Evolutionary conservation across 2,329 filamentous ascomycete genomes (phyloP), one percentile per base, ranked within the genome.

Genomic region (Aspergillus flavus): DNA sequence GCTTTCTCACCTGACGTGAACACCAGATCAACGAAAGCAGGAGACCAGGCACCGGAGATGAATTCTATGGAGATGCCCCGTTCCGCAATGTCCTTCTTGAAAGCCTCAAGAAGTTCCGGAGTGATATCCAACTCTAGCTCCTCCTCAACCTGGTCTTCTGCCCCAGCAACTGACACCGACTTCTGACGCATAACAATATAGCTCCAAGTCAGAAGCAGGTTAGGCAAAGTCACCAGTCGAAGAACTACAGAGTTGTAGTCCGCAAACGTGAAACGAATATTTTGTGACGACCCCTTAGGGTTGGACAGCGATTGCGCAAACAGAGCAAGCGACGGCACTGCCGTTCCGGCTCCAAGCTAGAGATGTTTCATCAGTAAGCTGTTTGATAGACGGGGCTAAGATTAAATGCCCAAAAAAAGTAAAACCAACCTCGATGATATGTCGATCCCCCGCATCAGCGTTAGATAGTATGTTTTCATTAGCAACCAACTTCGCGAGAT

Each of bases 161-260:
- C 9, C 10, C 39, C 28, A 32, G 43, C 56, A 28, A 56, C 30
- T 28, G 36, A 36, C 30, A 58, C 26, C 7, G 32, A 21, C 16
- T 63, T 55, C 46, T 53, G 58, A 48, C 57, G 67, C 7, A 64
- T 62, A 39, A 68, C 64, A 65, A 60, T 65, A 58, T 61, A 66
- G 73, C 73, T 79, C 83, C 83, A 89, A 2, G 84, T 85, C 16
- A 89, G 75, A 23, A 89, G 68, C 1, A 89, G 73, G 71, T 89
- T 89, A 3, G 87, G 86, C 14, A 89, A 71, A 0, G 86, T 89
- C 43, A 87, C 85, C 2, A 88, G 78, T n/a, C 85, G 79, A 39
- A 90, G 73, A 2, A 89, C 87, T 21, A 83, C 79, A 57, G 78
- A 80, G 66, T 90, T 90, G 76, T 88, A 89, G 71, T 90, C 87